Conservation (phyloP, 2,329 filamentous ascomycete species). For the Beauveria sp. region DNA sequence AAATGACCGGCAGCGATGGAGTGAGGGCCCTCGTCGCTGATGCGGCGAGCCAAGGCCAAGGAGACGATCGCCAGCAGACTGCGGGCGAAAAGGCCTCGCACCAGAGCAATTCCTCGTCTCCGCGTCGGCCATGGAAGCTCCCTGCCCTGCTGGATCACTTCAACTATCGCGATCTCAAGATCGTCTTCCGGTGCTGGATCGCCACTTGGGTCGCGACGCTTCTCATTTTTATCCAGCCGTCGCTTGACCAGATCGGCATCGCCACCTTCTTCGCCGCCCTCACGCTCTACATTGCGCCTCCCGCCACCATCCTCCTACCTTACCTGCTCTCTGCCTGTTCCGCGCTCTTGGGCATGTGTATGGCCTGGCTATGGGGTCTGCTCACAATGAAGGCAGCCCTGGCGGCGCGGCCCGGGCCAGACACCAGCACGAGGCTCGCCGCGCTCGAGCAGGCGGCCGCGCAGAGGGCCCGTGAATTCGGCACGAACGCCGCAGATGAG, state of each 20-base stretch:
- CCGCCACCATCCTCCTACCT: constrained; percentile 36
- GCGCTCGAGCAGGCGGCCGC: constrained; percentile 29
- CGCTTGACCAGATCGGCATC: constrained; percentile 31
- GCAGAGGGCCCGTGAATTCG: constrained; percentile 21
- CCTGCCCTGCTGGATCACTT: constrained; percentile 34
- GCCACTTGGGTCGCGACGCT: constrained; percentile 38
- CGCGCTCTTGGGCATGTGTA: constrained; percentile 36
- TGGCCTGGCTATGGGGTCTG: constrained; percentile 43
- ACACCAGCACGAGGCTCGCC: constrained; percentile 26
- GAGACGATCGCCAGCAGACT: too few relatives aligned
- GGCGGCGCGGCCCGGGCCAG: constrained; percentile 31
- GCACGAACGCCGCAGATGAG: constrained; percentile 18
- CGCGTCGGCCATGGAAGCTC: neutral
- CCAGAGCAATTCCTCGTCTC: neutral
- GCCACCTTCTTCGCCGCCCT: constrained; percentile 37
- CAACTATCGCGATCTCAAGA: constrained; percentile 38
- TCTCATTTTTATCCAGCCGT: constrained; percentile 37
- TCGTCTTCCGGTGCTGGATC: constrained; percentile 37
- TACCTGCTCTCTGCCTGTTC: constrained; percentile 35
- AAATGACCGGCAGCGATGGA: too few relatives aligned
- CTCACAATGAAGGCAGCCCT: constrained; percentile 40
- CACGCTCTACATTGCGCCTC: constrained; percentile 37
- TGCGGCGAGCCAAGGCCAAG: too few relatives aligned
- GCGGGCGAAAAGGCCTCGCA: too few relatives aligned
- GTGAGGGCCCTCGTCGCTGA: too few relatives aligned